Evolutionary conservation across 1,284 basidiomycete genomes (phyloP).

Genomic region (Ceraceosorus bombacis): DNA sequence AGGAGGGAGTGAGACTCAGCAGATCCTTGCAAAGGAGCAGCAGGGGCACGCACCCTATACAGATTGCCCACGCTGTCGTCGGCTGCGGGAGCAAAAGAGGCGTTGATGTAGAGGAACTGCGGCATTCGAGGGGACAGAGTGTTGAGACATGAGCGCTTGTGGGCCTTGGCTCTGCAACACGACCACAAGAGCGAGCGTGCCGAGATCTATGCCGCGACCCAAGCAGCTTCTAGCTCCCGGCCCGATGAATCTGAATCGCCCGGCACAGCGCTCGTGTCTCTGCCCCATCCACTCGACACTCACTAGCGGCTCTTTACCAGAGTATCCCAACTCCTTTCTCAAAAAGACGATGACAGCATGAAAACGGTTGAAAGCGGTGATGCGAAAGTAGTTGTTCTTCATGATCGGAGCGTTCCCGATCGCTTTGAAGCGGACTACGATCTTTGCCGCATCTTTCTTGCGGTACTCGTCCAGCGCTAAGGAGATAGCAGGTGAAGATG

Average conservation of each 20-base stretch:
- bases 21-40: not conserved
- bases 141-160: not conserved
- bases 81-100: constrained; percentile 88
- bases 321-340: constrained; percentile 81
- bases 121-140: not conserved
- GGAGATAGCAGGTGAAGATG: too few species aligned
- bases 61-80: constrained; percentile 86
- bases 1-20: not conserved
- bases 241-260: too few species aligned
- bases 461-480: constrained; percentile 40
- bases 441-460: constrained; percentile 53
- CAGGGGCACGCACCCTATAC: constrained; percentile 50
- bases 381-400: constrained; percentile 93
- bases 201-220: too few species aligned
- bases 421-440: constrained; percentile 94
- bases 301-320: constrained; percentile 77
- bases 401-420: constrained; percentile 98
- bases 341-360: constrained; percentile 92
- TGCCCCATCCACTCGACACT: constrained; percentile 43
- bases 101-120: constrained; percentile 95
- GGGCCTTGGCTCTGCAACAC: not conserved
- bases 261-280: too few species aligned
- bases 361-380: constrained; percentile 86
- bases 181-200: too few species aligned
- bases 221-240: too few species aligned